Percentiles rank a stretch among this genome's conserved stretches.
Evolutionary conservation across 805 yeast species (phyloP).

Genomic region (Kodamaea restingae): DNA sequence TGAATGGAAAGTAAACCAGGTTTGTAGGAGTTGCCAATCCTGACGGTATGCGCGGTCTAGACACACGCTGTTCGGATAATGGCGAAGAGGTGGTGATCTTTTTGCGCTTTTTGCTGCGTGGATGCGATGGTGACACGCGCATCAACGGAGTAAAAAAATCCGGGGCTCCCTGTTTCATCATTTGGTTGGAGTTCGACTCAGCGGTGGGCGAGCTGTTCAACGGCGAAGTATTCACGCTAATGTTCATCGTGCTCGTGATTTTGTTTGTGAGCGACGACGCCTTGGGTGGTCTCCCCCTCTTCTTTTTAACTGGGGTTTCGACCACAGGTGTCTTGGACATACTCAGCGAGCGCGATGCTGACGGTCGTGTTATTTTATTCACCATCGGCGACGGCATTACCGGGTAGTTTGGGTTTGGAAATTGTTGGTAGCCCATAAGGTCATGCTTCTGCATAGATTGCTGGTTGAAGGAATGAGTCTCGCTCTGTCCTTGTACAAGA

Average conservation of each 20-base stretch:
- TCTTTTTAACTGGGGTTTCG: constrained; percentile 28
- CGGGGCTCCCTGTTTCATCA: constrained; percentile 39
- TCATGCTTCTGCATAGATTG: too few species aligned
- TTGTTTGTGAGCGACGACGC: constrained; percentile 33
- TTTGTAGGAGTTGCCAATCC: constrained; percentile 2
- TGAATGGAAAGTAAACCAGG: neutral
- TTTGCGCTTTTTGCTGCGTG: constrained; percentile 9
- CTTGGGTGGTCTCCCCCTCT: constrained; percentile 47
- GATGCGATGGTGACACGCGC: constrained; percentile 34
- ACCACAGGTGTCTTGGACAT: neutral
- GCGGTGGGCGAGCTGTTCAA: constrained; percentile 34
- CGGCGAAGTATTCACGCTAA: constrained; percentile 38
- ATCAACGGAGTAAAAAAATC: constrained; percentile 42
- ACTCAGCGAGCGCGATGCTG: neutral
- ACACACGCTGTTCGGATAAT: constrained; percentile 2
- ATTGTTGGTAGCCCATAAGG: too few species aligned
- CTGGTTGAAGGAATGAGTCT: too few species aligned
- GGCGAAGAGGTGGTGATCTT: constrained; percentile 11
- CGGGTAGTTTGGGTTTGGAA: neutral
- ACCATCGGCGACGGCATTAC: neutral
- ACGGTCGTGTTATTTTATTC: neutral
- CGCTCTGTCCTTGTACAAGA: too few species aligned
- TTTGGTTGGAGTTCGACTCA: constrained; percentile 35
- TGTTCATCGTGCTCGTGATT: constrained; percentile 39
- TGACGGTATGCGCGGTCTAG: constrained; percentile 1